Conservation (phyloP, 2,329 filamentous ascomycete genomes). For the Clarireedia paspali region DNA sequence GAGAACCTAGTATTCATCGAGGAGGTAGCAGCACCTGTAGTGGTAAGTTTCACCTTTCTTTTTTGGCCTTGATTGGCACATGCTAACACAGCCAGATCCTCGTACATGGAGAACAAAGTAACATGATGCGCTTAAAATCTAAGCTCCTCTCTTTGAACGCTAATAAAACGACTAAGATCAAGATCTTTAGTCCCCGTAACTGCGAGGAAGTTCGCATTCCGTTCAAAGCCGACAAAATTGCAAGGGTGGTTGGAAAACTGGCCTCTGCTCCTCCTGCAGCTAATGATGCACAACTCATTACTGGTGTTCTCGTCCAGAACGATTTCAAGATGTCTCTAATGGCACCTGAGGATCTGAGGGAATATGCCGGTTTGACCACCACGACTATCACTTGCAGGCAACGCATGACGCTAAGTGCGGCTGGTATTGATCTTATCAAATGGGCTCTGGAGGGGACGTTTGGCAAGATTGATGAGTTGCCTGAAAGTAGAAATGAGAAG, state of each 20-base stretch:
- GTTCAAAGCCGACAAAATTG: conserved; percentile 90
- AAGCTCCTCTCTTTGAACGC: conserved; percentile 89
- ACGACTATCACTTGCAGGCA: conserved; percentile 92
- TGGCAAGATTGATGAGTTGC: conserved; percentile 67
- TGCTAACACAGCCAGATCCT: conserved; percentile 57
- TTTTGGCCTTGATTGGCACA: not conserved
- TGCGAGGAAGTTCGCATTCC: conserved; percentile 92
- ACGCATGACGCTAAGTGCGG: conserved; percentile 77
- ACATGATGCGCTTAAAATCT: conserved; percentile 95
- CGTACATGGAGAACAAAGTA: conserved; percentile 93
- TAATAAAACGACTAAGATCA: conserved; percentile 68
- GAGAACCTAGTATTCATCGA: conserved; percentile 98
- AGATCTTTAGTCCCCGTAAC: conserved; percentile 89
- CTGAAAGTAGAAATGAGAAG: conserved; percentile 33
- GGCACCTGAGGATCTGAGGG: conserved; percentile 90
- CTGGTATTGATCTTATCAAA: conserved; percentile 81
- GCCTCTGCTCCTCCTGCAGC: conserved; percentile 62
- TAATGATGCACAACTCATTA: conserved; percentile 52
- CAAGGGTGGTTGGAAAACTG: conserved; percentile 91
- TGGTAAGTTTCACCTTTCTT: conserved; percentile 53
- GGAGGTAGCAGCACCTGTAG: conserved; percentile 82
- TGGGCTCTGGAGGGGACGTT: conserved; percentile 96
- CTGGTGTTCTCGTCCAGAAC: conserved; percentile 90
- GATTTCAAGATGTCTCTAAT: conserved; percentile 97
- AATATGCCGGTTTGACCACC: conserved; percentile 94